Evolutionary conservation across 2,329 filamentous ascomycete genomes (phyloP).

Genomic region (Fusarium coffeatum): DNA sequence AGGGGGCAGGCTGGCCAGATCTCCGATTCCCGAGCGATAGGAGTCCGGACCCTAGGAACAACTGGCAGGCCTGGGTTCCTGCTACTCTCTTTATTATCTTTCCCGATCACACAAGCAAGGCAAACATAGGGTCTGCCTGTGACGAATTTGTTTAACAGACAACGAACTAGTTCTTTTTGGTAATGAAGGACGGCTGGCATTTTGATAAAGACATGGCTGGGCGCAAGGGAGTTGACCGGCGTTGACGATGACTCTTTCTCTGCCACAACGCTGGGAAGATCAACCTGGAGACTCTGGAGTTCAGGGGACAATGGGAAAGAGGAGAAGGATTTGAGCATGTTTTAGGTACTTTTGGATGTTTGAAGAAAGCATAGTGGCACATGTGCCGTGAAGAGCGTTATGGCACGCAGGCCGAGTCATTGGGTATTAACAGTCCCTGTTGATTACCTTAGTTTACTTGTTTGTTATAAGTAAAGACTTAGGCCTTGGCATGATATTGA

Average conservation of each 20-base stretch:
- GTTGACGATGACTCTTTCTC: slow-evolving; percentile 28
- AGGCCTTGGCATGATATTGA: slow-evolving; percentile 43
- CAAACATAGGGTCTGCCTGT: slow-evolving; percentile 17
- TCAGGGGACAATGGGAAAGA: slow-evolving; percentile 23
- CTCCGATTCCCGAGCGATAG: slow-evolving; percentile 72
- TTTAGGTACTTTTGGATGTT: slow-evolving; percentile 15
- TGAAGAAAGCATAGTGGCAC: slow-evolving; percentile 9
- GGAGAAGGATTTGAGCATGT: slow-evolving; percentile 25
- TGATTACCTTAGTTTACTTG: slow-evolving; percentile 3
- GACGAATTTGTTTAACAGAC: slow-evolving; percentile 29
- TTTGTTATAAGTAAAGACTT: slow-evolving; percentile 23
- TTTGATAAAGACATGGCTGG: slow-evolving; percentile 37
- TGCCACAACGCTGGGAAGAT: slow-evolving; percentile 11
- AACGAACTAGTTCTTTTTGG: slow-evolving; percentile 32
- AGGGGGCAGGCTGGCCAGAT: slow-evolving; percentile 76
- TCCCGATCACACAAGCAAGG: slow-evolving; percentile 44
- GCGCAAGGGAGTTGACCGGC: slow-evolving; percentile 45
- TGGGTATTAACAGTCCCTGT: slow-evolving; percentile 37
- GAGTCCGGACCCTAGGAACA: slow-evolving; percentile 56
- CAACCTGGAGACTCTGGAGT: slow-evolving; percentile 14
- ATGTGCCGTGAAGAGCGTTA: slow-evolving; percentile 15
- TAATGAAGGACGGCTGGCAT: slow-evolving; percentile 37
- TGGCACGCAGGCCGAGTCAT: slow-evolving; percentile 23
- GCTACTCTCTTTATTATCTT: slow-evolving; percentile 51
- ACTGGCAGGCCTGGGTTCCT: slow-evolving; percentile 53